A percentile compares a stretch with the other conserved stretches of the same genome.
phyloP scores from a whole-genome alignment of 768 basidiomycete genomes.

The Phylloporus sp. region DNA sequence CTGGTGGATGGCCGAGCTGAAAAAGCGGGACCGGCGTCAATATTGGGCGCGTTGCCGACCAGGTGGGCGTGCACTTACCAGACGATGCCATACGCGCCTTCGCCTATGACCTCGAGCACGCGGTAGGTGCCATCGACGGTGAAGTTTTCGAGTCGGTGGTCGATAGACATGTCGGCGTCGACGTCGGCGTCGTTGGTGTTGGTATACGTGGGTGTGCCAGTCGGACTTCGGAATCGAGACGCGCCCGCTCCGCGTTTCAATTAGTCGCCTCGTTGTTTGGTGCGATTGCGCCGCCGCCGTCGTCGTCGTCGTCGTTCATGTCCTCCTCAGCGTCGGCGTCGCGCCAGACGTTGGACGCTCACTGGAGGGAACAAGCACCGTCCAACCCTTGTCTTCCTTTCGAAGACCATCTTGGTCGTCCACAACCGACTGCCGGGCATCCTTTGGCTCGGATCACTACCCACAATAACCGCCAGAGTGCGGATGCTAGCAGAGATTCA shows the following conservation, averaged over 20 bases:
- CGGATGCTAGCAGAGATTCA: not conserved
- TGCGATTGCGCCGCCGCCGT: not conserved
- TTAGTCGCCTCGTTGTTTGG: not conserved
- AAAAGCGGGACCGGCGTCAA: constrained; percentile 2
- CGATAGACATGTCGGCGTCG: constrained; percentile 19
- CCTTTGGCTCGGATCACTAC: not conserved
- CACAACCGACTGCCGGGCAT: not conserved
- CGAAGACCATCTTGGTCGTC: not conserved
- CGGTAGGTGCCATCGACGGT: constrained; percentile 57
- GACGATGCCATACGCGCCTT: constrained; percentile 94
- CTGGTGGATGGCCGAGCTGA: constrained; percentile 70
- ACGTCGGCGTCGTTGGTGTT: constrained; percentile 9
- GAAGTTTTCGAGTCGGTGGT: constrained; percentile 41
- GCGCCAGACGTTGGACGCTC: not conserved
- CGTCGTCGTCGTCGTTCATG: not conserved
- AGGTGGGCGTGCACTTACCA: constrained; percentile 39
- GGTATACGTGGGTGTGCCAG: not conserved
- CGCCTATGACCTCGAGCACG: constrained; percentile 83
- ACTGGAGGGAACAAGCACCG: not conserved
- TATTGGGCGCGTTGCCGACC: not conserved
- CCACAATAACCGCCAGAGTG: not conserved
- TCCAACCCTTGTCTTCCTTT: not conserved
- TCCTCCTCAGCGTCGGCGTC: not conserved
- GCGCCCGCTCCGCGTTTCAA: not conserved
- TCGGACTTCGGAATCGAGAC: constrained; percentile 23